A percentile compares a stretch with the other conserved stretches of the same genome.
These are phyloP conservation scores for Fusarium pseudoanthophilum DNA, from an alignment of 2,329 filamentous ascomycete species.

Conservation along the genomic window DNA sequence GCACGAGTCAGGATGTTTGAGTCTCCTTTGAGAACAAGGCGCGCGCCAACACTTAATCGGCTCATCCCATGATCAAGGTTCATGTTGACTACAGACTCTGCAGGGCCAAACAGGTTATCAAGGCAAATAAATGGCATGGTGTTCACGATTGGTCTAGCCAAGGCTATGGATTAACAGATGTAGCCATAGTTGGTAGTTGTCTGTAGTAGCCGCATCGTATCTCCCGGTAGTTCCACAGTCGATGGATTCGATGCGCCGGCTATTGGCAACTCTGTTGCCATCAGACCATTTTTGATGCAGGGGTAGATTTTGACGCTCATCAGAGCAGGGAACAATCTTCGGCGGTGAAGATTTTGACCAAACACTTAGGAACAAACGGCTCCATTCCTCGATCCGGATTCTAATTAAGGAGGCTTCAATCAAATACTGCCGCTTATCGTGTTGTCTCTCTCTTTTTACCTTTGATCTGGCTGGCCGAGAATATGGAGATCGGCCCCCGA, in stretches of 20 bases:
- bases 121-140: slow-evolving; percentile 8
- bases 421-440: slow-evolving; percentile 2
- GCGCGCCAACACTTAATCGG: slow-evolving; percentile 21
- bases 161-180: neutral
- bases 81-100: slow-evolving; percentile 14
- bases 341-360: slow-evolving; percentile 24
- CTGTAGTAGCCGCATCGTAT: slow-evolving; percentile 22
- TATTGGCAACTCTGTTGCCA: slow-evolving; percentile 33
- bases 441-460: slow-evolving; percentile 1
- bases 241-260: slow-evolving; percentile 13
- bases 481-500: slow-evolving; percentile 13
- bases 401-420: slow-evolving; percentile 23
- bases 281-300: slow-evolving; percentile 41
- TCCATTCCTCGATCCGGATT: neutral
- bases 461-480: slow-evolving; percentile 10
- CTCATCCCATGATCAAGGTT: slow-evolving; percentile 18
- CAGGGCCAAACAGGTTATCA: slow-evolving; percentile 6
- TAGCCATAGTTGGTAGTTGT: neutral
- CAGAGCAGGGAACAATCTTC: slow-evolving; percentile 24
- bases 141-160: neutral
- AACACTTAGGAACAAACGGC: neutral
- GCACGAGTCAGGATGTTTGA: slow-evolving; percentile 21
- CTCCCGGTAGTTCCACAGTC: slow-evolving; percentile 19
- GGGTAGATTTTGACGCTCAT: slow-evolving; percentile 30
- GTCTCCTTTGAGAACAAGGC: neutral